Conservation (phyloP, 805 yeast species). For the Hanseniaspora osmophila region DNA sequence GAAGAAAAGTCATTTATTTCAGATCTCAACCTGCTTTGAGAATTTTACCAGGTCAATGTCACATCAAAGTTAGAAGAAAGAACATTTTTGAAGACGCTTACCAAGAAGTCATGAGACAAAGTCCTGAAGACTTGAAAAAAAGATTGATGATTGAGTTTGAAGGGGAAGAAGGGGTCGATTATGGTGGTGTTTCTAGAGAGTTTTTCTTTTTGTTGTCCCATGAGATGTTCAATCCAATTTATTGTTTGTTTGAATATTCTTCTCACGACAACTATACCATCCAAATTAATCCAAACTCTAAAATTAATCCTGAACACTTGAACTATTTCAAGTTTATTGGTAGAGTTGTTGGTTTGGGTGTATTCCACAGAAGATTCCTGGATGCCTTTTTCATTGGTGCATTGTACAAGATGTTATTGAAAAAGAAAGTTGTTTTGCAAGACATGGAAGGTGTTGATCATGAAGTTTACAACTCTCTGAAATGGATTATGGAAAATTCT, state of each 20-base stretch:
- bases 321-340: conserved; percentile 97
- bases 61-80: conserved; percentile 91
- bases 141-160: conserved; percentile 95
- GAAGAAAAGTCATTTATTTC: conserved; percentile 94
- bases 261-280: conserved; percentile 96
- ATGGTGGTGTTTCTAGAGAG: conserved; percentile 98
- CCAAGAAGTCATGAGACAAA: conserved; percentile 96
- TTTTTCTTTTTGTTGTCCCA: conserved; percentile 92
- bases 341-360: conserved; percentile 94
- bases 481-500: conserved; percentile 92
- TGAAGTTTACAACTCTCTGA: conserved; percentile 84
- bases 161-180: conserved; percentile 98
- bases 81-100: conserved; percentile 94
- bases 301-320: conserved; percentile 93
- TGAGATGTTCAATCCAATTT: conserved; percentile 97
- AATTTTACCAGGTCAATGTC: conserved; percentile 96
- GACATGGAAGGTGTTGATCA: conserved; percentile 99
- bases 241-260: conserved; percentile 92
- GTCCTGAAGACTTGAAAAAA: conserved; percentile 95
- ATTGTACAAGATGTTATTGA: conserved; percentile 91
- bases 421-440: conserved; percentile 83
- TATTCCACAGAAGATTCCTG: conserved; percentile 92
- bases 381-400: conserved; percentile 99
- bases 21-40: conserved; percentile 96
- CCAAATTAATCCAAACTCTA: conserved; percentile 95